Percentiles rank a stretch among this genome's conserved stretches.
Conservation (phyloP, 805 yeast genomes). For the Lachancea kluyveri region DNA sequence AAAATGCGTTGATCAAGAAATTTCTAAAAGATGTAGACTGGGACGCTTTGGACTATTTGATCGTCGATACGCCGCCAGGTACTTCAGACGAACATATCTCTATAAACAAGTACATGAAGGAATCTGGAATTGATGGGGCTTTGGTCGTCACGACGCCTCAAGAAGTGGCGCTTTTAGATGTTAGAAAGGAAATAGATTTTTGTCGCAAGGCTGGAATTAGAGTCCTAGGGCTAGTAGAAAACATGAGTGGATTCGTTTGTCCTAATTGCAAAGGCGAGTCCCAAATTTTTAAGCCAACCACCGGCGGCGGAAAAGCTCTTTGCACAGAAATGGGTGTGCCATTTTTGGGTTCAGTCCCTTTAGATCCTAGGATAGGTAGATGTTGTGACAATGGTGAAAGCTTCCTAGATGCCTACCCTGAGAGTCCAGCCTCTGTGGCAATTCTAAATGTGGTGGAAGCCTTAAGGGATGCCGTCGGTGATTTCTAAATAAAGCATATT, state of each 20-base stretch:
- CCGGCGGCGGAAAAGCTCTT: constrained; percentile 89
- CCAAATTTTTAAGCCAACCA: constrained; percentile 85
- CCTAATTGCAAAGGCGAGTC: constrained; percentile 90
- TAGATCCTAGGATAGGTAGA: constrained; percentile 90
- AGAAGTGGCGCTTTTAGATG: constrained; percentile 92
- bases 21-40: constrained; percentile 92
- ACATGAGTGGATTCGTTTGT: constrained; percentile 98
- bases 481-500: no score
- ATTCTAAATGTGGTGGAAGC: constrained; percentile 77
- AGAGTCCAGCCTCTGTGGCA: constrained; percentile 88
- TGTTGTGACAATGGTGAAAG: constrained; percentile 84
- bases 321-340: constrained; percentile 75
- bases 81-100: constrained; percentile 96
- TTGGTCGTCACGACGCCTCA: constrained; percentile 94
- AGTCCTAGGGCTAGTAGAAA: constrained; percentile 87
- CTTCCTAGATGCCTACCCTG: constrained; percentile 78
- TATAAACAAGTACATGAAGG: constrained; percentile 81
- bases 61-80: constrained; percentile 98
- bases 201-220: constrained; percentile 86
- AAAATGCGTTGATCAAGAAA: constrained; percentile 87
- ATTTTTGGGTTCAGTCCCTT: constrained; percentile 87
- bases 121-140: constrained; percentile 92
- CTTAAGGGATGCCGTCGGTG: constrained; percentile 50
- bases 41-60: constrained; percentile 72
- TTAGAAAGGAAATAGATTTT: constrained; percentile 91